Evolutionary conservation across 495 filamentous ascomycete genomes (phyloP), one percentile per base, ranked within the genome.

Genomic region (Tetracladium marchalianum): DNA sequence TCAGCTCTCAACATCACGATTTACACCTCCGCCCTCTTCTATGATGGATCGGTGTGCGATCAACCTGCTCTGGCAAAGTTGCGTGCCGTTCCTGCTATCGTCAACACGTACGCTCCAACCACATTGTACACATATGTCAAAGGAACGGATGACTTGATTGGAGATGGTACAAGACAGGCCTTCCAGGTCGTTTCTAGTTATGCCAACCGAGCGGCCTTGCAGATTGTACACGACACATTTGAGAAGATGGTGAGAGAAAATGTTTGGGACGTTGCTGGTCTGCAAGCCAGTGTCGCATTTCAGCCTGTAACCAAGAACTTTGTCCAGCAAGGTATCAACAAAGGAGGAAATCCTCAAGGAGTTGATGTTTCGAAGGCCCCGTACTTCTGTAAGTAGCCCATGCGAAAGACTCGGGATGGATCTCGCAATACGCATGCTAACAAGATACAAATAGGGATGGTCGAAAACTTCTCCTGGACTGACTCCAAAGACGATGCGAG

Each of bases 1-100:
- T 31, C 39, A 19, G 42, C 46, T 9, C 24, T 35, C 17, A 43
- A 42, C 27, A n/a, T 38, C 27, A 49, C 46, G 1, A 52, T 60
- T 5, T 62, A 64, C 31, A 62, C 68, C 15, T 52, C 60, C 4
- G 62, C 67, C 2, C 71, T 72, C 58, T 44, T 51, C 17, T 64
- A 66, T 34, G 56, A 58, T 35, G 73, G 71, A 4, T 71, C 69
- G 3, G 72, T 74, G 42, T 62, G 69, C 11, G 57, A 72, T 7
- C 43, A 46, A 41, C 45, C 45, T 19, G 45, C 45, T 22, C 36
- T 47, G 8, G 45, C 37, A 41, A 47, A 47, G 13, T 38, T 46
- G 19, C 37, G 34, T 15, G 31, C 39, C 4, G n/a, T 49, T 27
- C 46, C 46, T 13, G 38, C 46, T 8, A 35, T 49, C 33, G 39